Base-by-base conservation (phyloP, 192 early-diverging fungal genomes). In the Allomyces macrogynus region DNA sequence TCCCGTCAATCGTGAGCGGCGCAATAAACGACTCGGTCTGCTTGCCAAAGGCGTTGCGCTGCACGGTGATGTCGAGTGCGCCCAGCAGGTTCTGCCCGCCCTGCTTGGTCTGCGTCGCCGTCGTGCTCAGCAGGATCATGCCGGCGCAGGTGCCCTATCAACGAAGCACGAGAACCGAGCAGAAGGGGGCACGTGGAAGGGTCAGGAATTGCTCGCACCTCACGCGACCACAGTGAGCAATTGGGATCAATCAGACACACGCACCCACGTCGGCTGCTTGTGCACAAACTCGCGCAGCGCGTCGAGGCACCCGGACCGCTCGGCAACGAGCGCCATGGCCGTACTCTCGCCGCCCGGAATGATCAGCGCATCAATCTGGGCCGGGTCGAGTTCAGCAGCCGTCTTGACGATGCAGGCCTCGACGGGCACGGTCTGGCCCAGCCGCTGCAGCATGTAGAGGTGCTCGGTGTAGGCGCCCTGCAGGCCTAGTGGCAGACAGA, bases 281-380 rank as follows among this genome's bases (percentile, higher is more conserved):
- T 78, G 80, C 24, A 90, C 87, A 81, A 87, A 98, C 27, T 78
- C 76, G 62, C 82, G 77, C 63, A 98, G 77, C 23, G 81, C 78
- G 18, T 95, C 86, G 66, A 89, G 70, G 65, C 94, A 72, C 1
- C 87, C 89, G 27, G 81, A 83, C 54, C 91, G 82, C 68, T 95
- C 92, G 14, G 92, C 92, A 60, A 95, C 81, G 49, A 96, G 77
- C 12, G 92, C 89, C 74, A 98, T 98, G 9, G 95, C 78, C 0
- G 93, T 98, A 9, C 85, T 88, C 68, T 98, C 95, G 42, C 95
- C 95, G 24, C 95, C 95, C 2, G 95, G 95, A 44, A 98, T 87
- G 63, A 98, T 86, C 22, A 98, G 78, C 3, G 84, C 91, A 74
- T 98, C 91, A 44, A 97, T 67, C 16, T 54, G 60, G 25, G 66